Base-by-base conservation (phyloP, 441 rosid species). In the Croton laevigatus region DNA sequence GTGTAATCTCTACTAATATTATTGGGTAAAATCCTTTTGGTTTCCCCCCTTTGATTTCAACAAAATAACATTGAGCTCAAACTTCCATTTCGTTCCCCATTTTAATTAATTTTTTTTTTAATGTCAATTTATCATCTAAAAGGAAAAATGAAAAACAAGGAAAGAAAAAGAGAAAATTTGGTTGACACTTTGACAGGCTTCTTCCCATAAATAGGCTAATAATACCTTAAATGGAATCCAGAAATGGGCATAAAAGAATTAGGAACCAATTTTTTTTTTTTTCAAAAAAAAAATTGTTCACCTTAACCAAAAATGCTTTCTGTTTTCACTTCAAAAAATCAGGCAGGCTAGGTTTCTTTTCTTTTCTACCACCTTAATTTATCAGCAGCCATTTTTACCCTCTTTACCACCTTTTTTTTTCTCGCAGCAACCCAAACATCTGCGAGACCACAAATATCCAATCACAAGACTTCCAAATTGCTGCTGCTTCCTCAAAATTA, bases 41-140 rank as follows among this genome's bases (percentile, higher is more conserved):
- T 38, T 42, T 9, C 71, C n/a, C n/a, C n/a, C n/a, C n/a, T 27
- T 27, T 40, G 22, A 0, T 38, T 42, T 9, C 71, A 68, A 8
- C 37, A 54, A 61, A 55, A 5, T 9, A 62, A 62, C 49, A 52
- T n/a, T n/a, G n/a, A n/a, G n/a, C n/a, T n/a, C n/a, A n/a, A n/a
- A n/a, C n/a, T n/a, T n/a, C n/a, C n/a, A n/a, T 3, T 12, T 3
- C 5, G 1, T 6, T 40, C 2, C 32, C 32, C 32, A 27, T 1
- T 40, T 57, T 17, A 19, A 6, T 37, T 19, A 6, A 12, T 10
- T 10, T 19, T 44, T 54, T 20, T 32, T 64, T 34, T 46, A n/a
- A n/a, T 10, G 12, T 49, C 3, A 65, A 55, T 38, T 7, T 23
- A 1, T 45, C 59, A 52, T 17, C 23, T 22, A 32, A 32, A 40